These are phyloP conservation scores for Rhizoclosmatium sp. DNA, from an alignment of 192 early-diverging fungal genomes.

Conservation along the genomic window DNA sequence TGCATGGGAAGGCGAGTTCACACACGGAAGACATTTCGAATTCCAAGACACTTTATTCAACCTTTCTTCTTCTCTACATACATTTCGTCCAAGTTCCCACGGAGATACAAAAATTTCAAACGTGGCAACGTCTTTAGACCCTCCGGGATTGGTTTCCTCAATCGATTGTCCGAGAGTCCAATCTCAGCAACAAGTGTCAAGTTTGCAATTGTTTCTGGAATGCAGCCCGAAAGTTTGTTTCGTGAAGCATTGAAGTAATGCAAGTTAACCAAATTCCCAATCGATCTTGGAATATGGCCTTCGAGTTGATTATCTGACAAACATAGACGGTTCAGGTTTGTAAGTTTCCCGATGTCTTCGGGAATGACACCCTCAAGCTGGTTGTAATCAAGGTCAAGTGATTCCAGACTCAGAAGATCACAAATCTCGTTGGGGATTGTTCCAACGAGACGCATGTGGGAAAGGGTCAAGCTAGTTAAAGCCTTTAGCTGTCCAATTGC, in stretches of 20 bases:
- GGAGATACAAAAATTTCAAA: background rate
- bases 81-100: background rate
- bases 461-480: background rate
- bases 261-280: background rate
- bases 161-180: background rate
- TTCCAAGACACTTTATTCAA: background rate
- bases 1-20: slow-evolving; percentile 1
- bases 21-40: background rate
- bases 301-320: background rate
- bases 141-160: background rate
- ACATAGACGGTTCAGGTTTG: background rate
- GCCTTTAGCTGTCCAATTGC: background rate
- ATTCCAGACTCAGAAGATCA: background rate
- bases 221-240: background rate
- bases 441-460: background rate
- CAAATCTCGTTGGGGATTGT: background rate
- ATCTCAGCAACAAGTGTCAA: background rate
- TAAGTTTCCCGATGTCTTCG: background rate
- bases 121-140: background rate
- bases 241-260: background rate
- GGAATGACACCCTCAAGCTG: background rate
- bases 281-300: background rate
- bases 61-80: background rate
- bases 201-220: background rate
- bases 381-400: background rate